Evolutionary conservation across 768 basidiomycete species (phyloP).

Genomic region (Amanita polypyramis): DNA sequence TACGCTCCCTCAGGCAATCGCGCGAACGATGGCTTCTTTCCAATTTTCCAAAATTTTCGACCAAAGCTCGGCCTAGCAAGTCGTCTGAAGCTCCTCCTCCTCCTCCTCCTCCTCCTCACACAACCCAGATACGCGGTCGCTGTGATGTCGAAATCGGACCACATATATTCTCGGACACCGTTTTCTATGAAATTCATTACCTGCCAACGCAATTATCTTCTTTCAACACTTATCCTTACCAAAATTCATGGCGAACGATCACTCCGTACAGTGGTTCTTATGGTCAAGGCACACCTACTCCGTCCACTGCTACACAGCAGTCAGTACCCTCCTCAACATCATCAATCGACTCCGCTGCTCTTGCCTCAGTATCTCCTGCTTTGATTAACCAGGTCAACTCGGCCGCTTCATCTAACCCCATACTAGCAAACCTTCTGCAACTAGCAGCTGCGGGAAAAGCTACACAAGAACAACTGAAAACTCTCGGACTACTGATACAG

Average conservation of each 20-base stretch:
- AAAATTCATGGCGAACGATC: not conserved
- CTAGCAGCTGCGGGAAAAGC: slow-evolving; percentile 54
- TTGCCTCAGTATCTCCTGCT: slow-evolving; percentile 41
- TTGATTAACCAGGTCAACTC: slow-evolving; percentile 55
- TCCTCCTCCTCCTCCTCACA: slow-evolving; percentile 55
- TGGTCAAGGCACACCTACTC: slow-evolving; percentile 10
- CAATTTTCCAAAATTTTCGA: slow-evolving; percentile 64
- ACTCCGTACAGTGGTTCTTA: slow-evolving; percentile 9
- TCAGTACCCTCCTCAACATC: slow-evolving; percentile 18
- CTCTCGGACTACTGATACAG: slow-evolving; percentile 64
- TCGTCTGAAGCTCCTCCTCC: slow-evolving; percentile 27
- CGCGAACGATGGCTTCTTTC: slow-evolving; percentile 61
- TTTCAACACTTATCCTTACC: not conserved
- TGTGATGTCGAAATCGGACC: slow-evolving; percentile 71
- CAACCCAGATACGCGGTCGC: slow-evolving; percentile 50
- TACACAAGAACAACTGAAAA: slow-evolving; percentile 52
- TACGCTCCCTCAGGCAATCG: slow-evolving; percentile 66
- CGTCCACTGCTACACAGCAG: slow-evolving; percentile 13
- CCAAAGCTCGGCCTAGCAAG: slow-evolving; percentile 50
- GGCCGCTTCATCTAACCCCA: slow-evolving; percentile 58
- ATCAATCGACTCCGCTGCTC: slow-evolving; percentile 32
- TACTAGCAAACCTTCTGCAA: slow-evolving; percentile 55
- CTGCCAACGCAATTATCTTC: slow-evolving; percentile 22
- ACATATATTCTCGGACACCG: slow-evolving; percentile 57
- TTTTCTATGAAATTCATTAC: slow-evolving; percentile 68